phyloP scores from a whole-genome alignment of 176 grass and related monocot species.

The Ensete glaucum region DNA sequence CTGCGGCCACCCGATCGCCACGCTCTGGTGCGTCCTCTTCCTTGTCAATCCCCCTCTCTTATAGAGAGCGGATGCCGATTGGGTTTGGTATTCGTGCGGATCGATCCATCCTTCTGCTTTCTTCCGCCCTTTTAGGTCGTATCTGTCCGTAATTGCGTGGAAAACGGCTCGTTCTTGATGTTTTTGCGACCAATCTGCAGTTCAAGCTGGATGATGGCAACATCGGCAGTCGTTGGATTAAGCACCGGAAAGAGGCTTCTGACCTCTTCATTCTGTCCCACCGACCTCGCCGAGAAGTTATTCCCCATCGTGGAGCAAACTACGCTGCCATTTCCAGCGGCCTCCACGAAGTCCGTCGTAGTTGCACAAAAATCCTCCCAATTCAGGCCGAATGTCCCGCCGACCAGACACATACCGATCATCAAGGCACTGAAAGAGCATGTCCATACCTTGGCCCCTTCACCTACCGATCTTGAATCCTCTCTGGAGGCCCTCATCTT shows the following conservation, averaged over 20 bases:
- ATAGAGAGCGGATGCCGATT: not conserved
- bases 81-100: not conserved
- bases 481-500: constrained; percentile 68
- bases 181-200: constrained; percentile 15
- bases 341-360: constrained; percentile 18
- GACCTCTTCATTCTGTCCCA: constrained; percentile 40
- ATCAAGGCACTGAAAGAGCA: constrained; percentile 68
- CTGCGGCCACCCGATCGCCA: not conserved
- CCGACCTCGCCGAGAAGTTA: constrained; percentile 41
- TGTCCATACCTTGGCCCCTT: constrained; percentile 19
- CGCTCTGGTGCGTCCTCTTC: not conserved
- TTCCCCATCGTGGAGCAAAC: constrained; percentile 25
- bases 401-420: constrained; percentile 44
- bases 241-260: constrained; percentile 81
- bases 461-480: constrained; percentile 25
- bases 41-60: not conserved
- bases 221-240: constrained; percentile 72
- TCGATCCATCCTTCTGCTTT: not conserved
- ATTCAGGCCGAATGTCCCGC: constrained; percentile 21
- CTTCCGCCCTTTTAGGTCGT: not conserved
- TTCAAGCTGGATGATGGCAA: constrained; percentile 39
- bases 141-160: not conserved
- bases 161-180: not conserved
- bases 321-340: constrained; percentile 36
- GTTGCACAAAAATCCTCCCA: constrained; percentile 38